Evolutionary conservation across 1,284 basidiomycete genomes (phyloP).

Genomic region (Sporisorium sorghi): DNA sequence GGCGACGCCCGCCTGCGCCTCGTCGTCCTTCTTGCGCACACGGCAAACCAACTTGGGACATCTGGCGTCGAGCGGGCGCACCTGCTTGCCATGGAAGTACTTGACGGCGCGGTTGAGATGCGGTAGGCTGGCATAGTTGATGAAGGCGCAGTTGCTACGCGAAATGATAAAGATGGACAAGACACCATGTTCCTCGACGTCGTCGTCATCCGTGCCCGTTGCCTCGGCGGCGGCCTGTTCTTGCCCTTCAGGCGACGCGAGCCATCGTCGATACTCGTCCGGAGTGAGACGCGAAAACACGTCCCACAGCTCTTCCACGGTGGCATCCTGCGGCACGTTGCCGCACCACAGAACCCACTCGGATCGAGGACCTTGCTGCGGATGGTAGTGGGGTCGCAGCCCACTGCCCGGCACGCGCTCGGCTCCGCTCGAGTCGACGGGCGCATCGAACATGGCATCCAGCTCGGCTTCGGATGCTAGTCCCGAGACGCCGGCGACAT

Average conservation of each 20-base stretch:
- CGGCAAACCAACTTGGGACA: conserved; percentile 87
- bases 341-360: conserved; percentile 97
- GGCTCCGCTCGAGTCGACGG: conserved; percentile 11
- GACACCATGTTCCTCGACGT: conserved; percentile 74
- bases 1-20: conserved; percentile 87
- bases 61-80: conserved; percentile 78
- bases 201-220: conserved; percentile 7
- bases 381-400: conserved; percentile 47
- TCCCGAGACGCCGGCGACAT: not conserved
- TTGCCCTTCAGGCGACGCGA: conserved; percentile 19
- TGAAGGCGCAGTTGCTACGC: conserved; percentile 90
- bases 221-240: conserved; percentile 7
- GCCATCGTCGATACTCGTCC: conserved; percentile 29
- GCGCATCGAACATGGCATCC: conserved; percentile 8
- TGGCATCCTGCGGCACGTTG: conserved; percentile 84
- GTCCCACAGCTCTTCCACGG: conserved; percentile 86
- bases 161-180: conserved; percentile 91
- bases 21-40: conserved; percentile 85
- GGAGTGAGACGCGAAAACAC: conserved; percentile 75
- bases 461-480: conserved; percentile 10
- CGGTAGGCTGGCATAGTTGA: conserved; percentile 81
- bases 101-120: conserved; percentile 78
- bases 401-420: conserved; percentile 44
- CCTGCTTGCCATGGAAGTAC: conserved; percentile 78
- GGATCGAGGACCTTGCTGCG: conserved; percentile 74